Evolutionary conservation across 2,329 filamentous ascomycete species (phyloP), one percentile per base, ranked within the genome.

Genomic region (Phialocephala sp.): DNA sequence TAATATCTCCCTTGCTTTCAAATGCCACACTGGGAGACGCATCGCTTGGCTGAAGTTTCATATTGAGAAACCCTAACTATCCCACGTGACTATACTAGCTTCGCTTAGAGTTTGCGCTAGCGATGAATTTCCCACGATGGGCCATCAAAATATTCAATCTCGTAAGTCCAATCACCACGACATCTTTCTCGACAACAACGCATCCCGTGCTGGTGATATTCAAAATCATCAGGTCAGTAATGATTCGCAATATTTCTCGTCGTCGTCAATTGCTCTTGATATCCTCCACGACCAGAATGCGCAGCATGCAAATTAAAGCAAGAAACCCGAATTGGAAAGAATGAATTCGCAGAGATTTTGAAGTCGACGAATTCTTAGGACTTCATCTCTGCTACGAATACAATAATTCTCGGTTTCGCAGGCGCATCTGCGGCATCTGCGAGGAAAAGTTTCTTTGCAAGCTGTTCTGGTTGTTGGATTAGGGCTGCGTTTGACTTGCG

Each of bases 181-280:
- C 64, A 52, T 60, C 68, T n/a, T 52, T 52, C 59, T 47, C 62
- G 60, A 68, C 68, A 56, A 71, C 69, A 69, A 66, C 79, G 39
- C 61, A 50, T 24, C 82, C 82, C 82, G 79, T 79, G 75, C 80
- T 81, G 80, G 80, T 83, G 80, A 82, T 72, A 78, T 75, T 75
- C 75, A 74, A 70, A 77, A 76, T 79, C 80, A 82, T 81, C 81
- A 83, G 81, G 81, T 83, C 71, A 81, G 81, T 81, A 74, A 45
- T 22, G 72, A 65, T 68, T 60, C 20, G 43, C 35, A 41, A 61
- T 50, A 27, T 27, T 35, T 37, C 20, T 57, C 43, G 39, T 56
- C n/a, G 20, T 54, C 60, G 35, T 62, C 66, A 22, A 59, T 27
- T 54, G 20, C 65, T 59, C 36, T 57, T 20, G 54, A 41, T 22